Evolutionary conservation across 2,329 filamentous ascomycete species (phyloP), one percentile per base, ranked within the genome.

Genomic region (Cercospora nicotianae): DNA sequence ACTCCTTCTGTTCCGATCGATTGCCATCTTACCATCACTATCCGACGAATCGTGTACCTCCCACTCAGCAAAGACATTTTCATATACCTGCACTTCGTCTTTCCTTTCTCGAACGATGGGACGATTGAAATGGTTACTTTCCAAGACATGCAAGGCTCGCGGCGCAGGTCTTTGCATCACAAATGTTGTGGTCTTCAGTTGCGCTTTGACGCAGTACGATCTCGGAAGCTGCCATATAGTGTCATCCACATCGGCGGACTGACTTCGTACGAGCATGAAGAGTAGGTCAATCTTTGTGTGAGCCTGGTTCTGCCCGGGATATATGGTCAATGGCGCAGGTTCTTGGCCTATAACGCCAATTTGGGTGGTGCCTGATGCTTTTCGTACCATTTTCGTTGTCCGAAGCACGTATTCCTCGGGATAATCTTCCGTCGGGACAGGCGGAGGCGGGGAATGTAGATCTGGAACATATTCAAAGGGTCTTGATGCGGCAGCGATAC

Each of bases 281-380:
- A 42, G 36, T 0, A 70, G 51, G 4, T 67, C 63, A 36, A 70
- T 42, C 30, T 61, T 59, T 1, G 64, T 67, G 18, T 39, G 60
- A 1, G 61, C 57, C 4, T 55, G 55, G 9, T 48, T 31, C 13
- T 16, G 23, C 10, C 48, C 51, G 4, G 53, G 13, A 28, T 51
- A 53, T 4, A 68, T 20, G 6, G 58, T 20, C 8, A 70, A 12
- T 1, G 68, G 60, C 2, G 55, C 16, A 3, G 68, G 68, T 39
- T 68, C 68, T 23, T 70, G 51, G n/a, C 63, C 68, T 39, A 70
- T 66, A 7, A 70, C 57, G 3, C 68, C 68, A 9, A 70, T 60
- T 23, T 23, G 30, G 7, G 33, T 28, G 8, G 30, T 23, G 18
- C 65, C 30, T 1, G 20, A 33, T 23, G 60, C 33, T 28, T 57